phyloP scores from a whole-genome alignment of 306 rosid species.

The Rosa rugosa region DNA sequence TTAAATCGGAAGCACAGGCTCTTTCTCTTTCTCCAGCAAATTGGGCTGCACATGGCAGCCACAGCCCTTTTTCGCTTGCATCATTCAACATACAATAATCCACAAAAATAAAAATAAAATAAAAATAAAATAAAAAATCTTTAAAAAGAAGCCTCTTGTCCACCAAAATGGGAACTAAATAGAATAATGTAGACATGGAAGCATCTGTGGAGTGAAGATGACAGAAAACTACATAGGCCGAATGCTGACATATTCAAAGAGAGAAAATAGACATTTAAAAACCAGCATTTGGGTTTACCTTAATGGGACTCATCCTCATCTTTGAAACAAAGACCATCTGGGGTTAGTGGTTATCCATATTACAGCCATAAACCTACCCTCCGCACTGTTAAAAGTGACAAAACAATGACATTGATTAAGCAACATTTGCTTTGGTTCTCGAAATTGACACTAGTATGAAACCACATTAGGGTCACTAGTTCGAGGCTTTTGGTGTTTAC shows the following conservation, averaged over 20 bases:
- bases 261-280: neutral
- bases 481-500: neutral
- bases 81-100: neutral
- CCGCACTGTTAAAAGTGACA: neutral
- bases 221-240: neutral
- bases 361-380: neutral
- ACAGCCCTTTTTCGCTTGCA: neutral
- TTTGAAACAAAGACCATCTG: slow-evolving; percentile 13
- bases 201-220: neutral
- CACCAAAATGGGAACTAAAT: slow-evolving; percentile 1
- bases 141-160: neutral
- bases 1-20: no score
- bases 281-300: neutral
- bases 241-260: neutral
- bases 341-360: neutral
- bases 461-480: neutral
- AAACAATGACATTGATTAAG: neutral
- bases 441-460: neutral
- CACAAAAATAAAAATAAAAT: neutral
- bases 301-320: neutral
- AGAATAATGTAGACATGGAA: neutral
- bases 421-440: slow-evolving; percentile 4
- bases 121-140: neutral
- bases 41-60: neutral
- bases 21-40: no score